Evolutionary conservation across 1,284 basidiomycete genomes (phyloP).

Genomic region (Ustilago nuda): DNA sequence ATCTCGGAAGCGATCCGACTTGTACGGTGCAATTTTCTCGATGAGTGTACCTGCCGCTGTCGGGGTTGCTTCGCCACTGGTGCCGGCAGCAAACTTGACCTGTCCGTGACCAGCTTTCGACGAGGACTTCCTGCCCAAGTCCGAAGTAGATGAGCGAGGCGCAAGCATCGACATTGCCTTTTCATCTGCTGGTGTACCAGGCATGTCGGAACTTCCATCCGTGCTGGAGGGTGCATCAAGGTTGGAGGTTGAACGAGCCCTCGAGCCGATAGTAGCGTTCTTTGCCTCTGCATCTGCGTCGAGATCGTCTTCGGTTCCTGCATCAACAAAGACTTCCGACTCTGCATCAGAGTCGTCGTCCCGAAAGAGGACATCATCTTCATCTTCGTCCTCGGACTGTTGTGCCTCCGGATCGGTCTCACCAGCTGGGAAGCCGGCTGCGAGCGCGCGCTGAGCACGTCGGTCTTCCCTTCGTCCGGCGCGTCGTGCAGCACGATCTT

Average conservation of each 20-base stretch:
- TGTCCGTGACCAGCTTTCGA: slow-evolving; percentile 28
- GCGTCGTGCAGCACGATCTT: slow-evolving; percentile 43
- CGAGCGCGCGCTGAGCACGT: slow-evolving; percentile 27
- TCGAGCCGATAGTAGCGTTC: slow-evolving; percentile 29
- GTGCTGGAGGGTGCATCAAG: slow-evolving; percentile 40
- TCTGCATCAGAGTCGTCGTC: slow-evolving; percentile 26
- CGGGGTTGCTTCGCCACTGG: slow-evolving; percentile 23
- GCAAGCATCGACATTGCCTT: slow-evolving; percentile 19
- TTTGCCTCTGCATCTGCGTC: slow-evolving; percentile 25
- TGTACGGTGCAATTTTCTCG: slow-evolving; percentile 28
- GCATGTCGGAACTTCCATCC: slow-evolving; percentile 50
- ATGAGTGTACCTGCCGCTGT: slow-evolving; percentile 1
- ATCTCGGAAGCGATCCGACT: slow-evolving; percentile 31
- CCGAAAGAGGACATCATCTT: slow-evolving; percentile 12
- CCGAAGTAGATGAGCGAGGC: slow-evolving; percentile 6
- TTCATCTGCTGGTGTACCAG: slow-evolving; percentile 45
- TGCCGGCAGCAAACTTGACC: slow-evolving; percentile 34
- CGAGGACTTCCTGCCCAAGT: slow-evolving; percentile 18
- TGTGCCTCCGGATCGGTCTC: slow-evolving; percentile 32
- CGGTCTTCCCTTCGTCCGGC: slow-evolving; percentile 39
- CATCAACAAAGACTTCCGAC: slow-evolving; percentile 47
- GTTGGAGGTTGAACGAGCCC: slow-evolving; percentile 34
- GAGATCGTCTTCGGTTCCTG: slow-evolving; percentile 17
- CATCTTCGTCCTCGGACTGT: slow-evolving; percentile 31
- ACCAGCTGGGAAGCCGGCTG: slow-evolving; percentile 35